These are phyloP conservation scores for Neurospora sp. DNA, from an alignment of 2,329 filamentous ascomycete genomes.

Conservation along the genomic window DNA sequence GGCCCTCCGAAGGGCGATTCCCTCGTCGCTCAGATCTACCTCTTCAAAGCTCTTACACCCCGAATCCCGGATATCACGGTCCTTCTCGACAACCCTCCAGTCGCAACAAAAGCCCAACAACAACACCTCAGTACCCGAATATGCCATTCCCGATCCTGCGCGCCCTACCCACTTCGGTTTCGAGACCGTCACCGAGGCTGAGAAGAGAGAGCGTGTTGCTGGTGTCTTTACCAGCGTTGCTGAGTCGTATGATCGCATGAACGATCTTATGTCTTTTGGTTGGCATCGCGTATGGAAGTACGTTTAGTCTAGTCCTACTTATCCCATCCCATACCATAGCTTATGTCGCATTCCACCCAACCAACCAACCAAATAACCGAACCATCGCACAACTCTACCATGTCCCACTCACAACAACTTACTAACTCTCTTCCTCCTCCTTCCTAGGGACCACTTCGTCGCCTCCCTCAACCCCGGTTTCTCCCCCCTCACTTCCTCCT, in stretches of 20 bases:
- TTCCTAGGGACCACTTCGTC: slow-evolving; percentile 73
- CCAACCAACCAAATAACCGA: background rate
- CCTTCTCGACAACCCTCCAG: background rate
- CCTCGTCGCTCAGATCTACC: slow-evolving; percentile 2
- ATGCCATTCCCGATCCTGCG: slow-evolving; percentile 14
- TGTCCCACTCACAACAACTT: background rate
- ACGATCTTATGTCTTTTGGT: slow-evolving; percentile 96
- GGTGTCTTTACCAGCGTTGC: slow-evolving; percentile 93
- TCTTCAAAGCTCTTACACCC: background rate
- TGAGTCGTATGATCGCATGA: slow-evolving; percentile 94
- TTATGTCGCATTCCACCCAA: background rate
- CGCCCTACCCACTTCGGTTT: slow-evolving; percentile 79
- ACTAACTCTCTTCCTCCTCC: background rate
- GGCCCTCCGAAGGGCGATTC: slow-evolving; percentile 13
- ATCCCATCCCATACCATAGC: background rate
- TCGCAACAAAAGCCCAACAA: background rate
- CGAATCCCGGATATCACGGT: background rate
- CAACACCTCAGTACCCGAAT: slow-evolving; percentile 9
- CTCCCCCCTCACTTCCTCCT: slow-evolving; percentile 35
- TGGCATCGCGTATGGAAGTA: slow-evolving; percentile 93
- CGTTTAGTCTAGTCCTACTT: slow-evolving; percentile 16
- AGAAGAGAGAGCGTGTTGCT: slow-evolving; percentile 66
- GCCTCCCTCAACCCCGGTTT: slow-evolving; percentile 78
- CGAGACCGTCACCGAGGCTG: slow-evolving; percentile 68
- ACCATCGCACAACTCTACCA: no score